Evolutionary conservation across 2,329 filamentous ascomycete species (phyloP).

Genomic region (Amylocarpus encephaloides): DNA sequence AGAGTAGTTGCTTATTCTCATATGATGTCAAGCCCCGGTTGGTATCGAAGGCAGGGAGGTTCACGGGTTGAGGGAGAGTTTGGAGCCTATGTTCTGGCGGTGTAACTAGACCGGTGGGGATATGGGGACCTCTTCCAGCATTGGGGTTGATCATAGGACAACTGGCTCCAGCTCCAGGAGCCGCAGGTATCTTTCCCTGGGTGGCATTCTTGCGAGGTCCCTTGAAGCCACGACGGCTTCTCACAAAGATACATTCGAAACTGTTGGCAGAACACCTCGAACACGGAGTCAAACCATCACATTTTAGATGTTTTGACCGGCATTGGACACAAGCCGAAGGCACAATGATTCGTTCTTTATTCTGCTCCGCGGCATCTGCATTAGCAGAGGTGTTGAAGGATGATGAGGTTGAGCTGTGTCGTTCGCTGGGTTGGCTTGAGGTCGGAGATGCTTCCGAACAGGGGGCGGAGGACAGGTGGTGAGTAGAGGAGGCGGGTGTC

Average conservation of each 20-base stretch:
- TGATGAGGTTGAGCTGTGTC: not conserved
- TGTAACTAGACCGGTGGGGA: constrained; percentile 24
- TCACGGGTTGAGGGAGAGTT: constrained; percentile 15
- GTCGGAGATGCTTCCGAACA: not conserved
- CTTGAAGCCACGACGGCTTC: constrained; percentile 68
- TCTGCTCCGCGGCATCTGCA: constrained; percentile 2
- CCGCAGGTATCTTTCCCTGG: constrained; percentile 28
- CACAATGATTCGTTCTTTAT: constrained; percentile 11
- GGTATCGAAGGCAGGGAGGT: constrained; percentile 22
- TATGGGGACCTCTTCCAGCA: constrained; percentile 16
- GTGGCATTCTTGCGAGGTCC: constrained; percentile 47
- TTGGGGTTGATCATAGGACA: constrained; percentile 23
- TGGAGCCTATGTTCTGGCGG: constrained; percentile 24
- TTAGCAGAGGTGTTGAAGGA: not conserved
- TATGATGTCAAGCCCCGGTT: not conserved
- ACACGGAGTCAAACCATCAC: constrained; percentile 64
- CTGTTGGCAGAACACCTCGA: constrained; percentile 55
- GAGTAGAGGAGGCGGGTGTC: not conserved
- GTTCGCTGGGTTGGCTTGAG: not conserved
- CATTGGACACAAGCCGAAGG: constrained; percentile 22
- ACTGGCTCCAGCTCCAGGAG: constrained; percentile 9
- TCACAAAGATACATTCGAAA: constrained; percentile 63
- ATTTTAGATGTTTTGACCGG: constrained; percentile 59
- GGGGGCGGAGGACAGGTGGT: not conserved
- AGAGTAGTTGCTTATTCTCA: not conserved